These are phyloP conservation scores for Sesbania bispinosa DNA, from an alignment of 306 rosid species.

Conservation along the genomic window DNA sequence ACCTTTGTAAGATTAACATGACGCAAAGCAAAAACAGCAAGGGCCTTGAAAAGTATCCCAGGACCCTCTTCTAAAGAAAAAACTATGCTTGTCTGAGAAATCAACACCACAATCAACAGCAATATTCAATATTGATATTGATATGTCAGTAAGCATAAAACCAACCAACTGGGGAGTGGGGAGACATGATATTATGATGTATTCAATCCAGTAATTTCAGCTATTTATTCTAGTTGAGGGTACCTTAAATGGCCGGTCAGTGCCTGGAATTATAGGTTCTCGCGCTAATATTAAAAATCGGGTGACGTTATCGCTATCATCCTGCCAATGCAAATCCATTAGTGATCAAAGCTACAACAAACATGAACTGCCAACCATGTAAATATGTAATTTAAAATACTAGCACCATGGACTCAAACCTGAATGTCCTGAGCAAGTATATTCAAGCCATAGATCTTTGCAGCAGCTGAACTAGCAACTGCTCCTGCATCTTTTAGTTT, in stretches of 20 bases:
- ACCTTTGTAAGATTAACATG: slow-evolving; percentile 88
- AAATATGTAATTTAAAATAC: slow-evolving; percentile 7
- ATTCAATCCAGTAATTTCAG: slow-evolving; percentile 8
- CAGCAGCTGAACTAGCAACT: slow-evolving; percentile 88
- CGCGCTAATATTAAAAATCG: slow-evolving; percentile 90
- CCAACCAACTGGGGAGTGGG: background rate
- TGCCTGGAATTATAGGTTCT: slow-evolving; percentile 95
- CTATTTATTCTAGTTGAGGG: slow-evolving; percentile 4
- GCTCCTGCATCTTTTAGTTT: slow-evolving; percentile 82
- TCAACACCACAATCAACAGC: slow-evolving; percentile 22
- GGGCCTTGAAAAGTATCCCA: slow-evolving; percentile 95
- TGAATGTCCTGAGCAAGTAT: slow-evolving; percentile 88
- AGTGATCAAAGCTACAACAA: slow-evolving; percentile 20
- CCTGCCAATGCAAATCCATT: slow-evolving; percentile 51
- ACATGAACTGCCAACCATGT: background rate
- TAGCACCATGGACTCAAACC: slow-evolving; percentile 41
- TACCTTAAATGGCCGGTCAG: slow-evolving; percentile 89
- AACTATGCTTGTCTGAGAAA: slow-evolving; percentile 86
- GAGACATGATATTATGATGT: background rate
- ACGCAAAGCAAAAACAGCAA: slow-evolving; percentile 94
- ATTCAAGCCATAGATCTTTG: slow-evolving; percentile 69
- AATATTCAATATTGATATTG: background rate
- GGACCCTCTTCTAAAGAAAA: slow-evolving; percentile 98
- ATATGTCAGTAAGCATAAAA: slow-evolving; percentile 3
- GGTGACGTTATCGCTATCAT: slow-evolving; percentile 84